Percentiles rank a stretch among this genome's conserved stretches.
Evolutionary conservation across 2,329 filamentous ascomycete species (phyloP).

Genomic region (Cercospora sp.): DNA sequence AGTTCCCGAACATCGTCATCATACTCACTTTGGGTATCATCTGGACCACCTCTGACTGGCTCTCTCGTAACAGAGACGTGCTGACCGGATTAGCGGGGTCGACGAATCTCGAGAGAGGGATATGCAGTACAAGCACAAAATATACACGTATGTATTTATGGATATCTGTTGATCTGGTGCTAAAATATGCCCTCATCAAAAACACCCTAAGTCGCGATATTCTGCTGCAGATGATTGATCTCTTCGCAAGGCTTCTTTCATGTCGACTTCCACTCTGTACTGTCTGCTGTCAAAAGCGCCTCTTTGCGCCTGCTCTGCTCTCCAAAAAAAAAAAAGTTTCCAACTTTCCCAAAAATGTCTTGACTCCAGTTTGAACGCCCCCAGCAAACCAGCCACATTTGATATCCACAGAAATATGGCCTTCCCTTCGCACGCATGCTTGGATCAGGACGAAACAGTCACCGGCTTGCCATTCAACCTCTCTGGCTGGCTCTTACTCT

Average conservation of each 20-base stretch:
- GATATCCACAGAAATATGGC: neutral
- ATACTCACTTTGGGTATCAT: no score
- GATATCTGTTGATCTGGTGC: neutral
- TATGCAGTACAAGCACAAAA: neutral
- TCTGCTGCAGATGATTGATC: neutral
- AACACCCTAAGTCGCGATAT: neutral
- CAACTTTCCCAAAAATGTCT: neutral
- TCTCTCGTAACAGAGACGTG: no score
- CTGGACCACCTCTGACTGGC: no score
- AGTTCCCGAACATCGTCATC: no score
- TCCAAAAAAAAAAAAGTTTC: neutral
- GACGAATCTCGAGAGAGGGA: no score
- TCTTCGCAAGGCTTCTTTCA: neutral
- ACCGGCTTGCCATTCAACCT: slow-evolving; percentile 8
- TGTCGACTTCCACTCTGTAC: neutral
- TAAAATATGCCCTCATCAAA: neutral
- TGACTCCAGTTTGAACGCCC: neutral
- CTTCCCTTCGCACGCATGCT: no score
- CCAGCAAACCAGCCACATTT: neutral
- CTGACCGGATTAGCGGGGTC: no score
- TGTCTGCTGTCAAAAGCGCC: neutral
- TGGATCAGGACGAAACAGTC: neutral
- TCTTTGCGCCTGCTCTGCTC: neutral
- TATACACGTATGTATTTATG: neutral
- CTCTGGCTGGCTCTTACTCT: slow-evolving; percentile 28